Conservation (phyloP, 768 basidiomycete species). For the Leccinum variicolor region DNA sequence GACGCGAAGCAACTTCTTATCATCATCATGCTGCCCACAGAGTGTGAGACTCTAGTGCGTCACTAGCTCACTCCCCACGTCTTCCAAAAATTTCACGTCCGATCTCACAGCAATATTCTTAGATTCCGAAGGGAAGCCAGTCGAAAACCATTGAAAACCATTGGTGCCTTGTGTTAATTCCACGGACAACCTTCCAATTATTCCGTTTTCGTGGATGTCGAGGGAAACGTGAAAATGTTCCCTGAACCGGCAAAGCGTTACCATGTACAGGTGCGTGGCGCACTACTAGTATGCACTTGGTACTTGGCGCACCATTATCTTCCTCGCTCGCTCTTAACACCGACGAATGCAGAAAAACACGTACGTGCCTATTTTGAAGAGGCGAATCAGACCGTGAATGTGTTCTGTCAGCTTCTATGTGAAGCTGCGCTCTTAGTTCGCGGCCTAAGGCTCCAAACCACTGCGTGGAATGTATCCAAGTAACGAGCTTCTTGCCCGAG, state of each 20-base stretch:
- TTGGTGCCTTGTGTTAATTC: not conserved
- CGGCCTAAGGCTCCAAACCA: slow-evolving; percentile 44
- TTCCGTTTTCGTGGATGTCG: not conserved
- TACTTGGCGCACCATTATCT: slow-evolving; percentile 42
- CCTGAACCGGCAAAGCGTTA: slow-evolving; percentile 53
- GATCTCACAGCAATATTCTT: not conserved
- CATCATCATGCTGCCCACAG: not conserved
- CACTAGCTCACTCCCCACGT: not conserved
- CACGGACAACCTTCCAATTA: not conserved
- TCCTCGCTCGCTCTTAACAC: slow-evolving; percentile 62
- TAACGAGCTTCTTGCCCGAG: slow-evolving; percentile 59
- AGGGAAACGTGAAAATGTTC: not conserved
- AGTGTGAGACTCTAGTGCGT: not conserved
- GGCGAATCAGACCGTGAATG: slow-evolving; percentile 55
- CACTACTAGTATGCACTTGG: slow-evolving; percentile 44
- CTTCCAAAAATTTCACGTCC: not conserved
- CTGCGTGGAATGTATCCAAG: slow-evolving; percentile 40
- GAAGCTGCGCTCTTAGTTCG: slow-evolving; percentile 56
- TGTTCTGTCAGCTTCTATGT: slow-evolving; percentile 48
- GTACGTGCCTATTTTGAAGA: slow-evolving; percentile 39
- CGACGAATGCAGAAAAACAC: slow-evolving; percentile 43
- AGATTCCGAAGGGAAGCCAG: not conserved
- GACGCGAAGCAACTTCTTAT: not conserved
- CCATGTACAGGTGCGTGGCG: slow-evolving; percentile 62
- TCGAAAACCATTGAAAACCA: not conserved